A percentile compares a stretch with the other conserved stretches of the same genome.
These are phyloP conservation scores for Blechomonas ayalai DNA, from an alignment of 208 protist species.

Conservation along the genomic window DNA sequence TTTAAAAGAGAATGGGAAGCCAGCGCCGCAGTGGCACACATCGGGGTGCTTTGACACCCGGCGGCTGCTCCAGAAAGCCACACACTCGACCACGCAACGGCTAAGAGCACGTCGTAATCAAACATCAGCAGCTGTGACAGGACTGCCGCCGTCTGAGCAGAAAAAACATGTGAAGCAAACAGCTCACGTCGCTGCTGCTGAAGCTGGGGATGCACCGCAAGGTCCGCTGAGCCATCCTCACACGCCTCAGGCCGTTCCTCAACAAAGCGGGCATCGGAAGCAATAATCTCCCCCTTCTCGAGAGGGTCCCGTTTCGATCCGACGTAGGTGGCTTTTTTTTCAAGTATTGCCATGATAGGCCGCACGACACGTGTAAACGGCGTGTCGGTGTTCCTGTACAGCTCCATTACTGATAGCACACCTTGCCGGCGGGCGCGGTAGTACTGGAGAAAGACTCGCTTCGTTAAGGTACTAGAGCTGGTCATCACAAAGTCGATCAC, in stretches of 20 bases:
- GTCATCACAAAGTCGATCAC: constrained; percentile 31
- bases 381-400: not conserved
- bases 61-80: constrained; percentile 19
- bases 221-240: constrained; percentile 6
- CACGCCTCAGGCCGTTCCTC: not conserved
- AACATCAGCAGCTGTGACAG: constrained; percentile 48
- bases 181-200: constrained; percentile 54
- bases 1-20: constrained; percentile 20
- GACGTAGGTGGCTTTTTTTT: not conserved
- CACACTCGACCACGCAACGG: constrained; percentile 23
- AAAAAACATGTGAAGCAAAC: constrained; percentile 40
- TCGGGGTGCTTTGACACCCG: not conserved
- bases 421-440: constrained; percentile 8
- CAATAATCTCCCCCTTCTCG: not conserved
- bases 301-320: not conserved
- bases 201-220: constrained; percentile 21
- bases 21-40: not conserved
- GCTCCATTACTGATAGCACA: not conserved
- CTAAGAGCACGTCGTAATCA: constrained; percentile 20
- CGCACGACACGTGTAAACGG: constrained; percentile 8
- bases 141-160: constrained; percentile 25
- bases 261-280: not conserved
- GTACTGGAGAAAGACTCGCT: constrained; percentile 17
- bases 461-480: constrained; percentile 12
- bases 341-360: constrained; percentile 9